Evolutionary conservation across 2,329 filamentous ascomycete genomes (phyloP).

Genomic region (Diplodia seriata): DNA sequence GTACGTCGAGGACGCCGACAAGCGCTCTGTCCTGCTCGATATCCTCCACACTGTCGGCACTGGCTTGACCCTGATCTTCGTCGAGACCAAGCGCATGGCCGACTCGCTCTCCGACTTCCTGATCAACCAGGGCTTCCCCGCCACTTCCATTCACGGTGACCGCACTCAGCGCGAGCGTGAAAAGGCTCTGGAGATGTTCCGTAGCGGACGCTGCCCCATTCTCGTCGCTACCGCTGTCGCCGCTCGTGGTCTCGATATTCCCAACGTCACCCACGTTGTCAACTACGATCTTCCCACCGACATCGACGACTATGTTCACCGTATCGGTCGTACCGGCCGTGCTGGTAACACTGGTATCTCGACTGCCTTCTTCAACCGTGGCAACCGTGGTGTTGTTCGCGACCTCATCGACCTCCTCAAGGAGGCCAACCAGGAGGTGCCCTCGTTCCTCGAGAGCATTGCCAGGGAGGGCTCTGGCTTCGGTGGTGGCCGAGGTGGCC

Average conservation of each 20-base stretch:
- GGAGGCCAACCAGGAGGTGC: conserved; percentile 97
- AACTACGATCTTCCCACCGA: conserved; percentile 99
- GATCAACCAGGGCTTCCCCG: conserved; percentile 98
- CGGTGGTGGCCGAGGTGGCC: conserved; percentile 72
- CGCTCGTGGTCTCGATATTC: conserved; percentile 84
- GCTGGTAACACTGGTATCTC: conserved; percentile 98
- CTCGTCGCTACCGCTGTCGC: conserved; percentile 96
- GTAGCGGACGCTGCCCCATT: conserved; percentile 92
- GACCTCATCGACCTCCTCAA: conserved; percentile 97
- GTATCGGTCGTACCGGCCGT: conserved; percentile 99
- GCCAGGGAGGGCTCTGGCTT: conserved; percentile 88
- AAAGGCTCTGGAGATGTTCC: conserved; percentile 96
- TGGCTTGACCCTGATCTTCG: conserved; percentile 94
- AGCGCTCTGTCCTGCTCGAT: conserved; percentile 95
- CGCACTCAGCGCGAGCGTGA: conserved; percentile 99
- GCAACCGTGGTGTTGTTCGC: conserved; percentile 96
- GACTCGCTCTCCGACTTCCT: conserved; percentile 97
- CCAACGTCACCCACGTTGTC: conserved; percentile 95
- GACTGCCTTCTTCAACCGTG: conserved; percentile 99
- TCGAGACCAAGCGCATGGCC: conserved; percentile 99
- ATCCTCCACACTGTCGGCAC: conserved; percentile 93
- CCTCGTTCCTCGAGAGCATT: conserved; percentile 93
- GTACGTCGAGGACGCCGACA: conserved; percentile 96
- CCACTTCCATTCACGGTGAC: conserved; percentile 98
- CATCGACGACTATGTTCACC: conserved; percentile 98